Percentiles rank a stretch among this genome's conserved stretches.
Evolutionary conservation across 2,329 filamentous ascomycete genomes (phyloP).

Genomic region (Stachybotrys chartarum): DNA sequence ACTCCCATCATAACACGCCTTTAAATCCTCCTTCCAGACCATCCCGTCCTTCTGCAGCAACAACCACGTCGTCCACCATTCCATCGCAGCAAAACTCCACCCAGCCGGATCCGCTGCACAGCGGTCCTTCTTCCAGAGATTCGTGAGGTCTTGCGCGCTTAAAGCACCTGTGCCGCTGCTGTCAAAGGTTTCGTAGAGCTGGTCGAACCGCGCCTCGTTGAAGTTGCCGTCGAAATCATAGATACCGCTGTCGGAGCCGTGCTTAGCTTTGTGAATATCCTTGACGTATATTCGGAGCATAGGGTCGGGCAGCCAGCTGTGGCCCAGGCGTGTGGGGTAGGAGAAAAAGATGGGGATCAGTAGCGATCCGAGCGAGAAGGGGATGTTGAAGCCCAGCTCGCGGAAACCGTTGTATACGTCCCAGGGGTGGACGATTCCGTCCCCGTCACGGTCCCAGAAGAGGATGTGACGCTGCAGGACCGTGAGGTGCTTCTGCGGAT

Average conservation of each 20-base stretch:
- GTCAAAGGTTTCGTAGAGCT: constrained; percentile 40
- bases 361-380: constrained; percentile 30
- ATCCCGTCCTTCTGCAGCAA: constrained; percentile 45
- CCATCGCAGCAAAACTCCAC: constrained; percentile 11
- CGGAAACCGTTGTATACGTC: constrained; percentile 33
- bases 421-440: constrained; percentile 29
- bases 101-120: constrained; percentile 13
- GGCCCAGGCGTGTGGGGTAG: constrained; percentile 28
- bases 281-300: constrained; percentile 28
- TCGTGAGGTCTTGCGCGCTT: constrained; percentile 24
- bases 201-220: constrained; percentile 39
- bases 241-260: constrained; percentile 37
- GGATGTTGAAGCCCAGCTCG: constrained; percentile 29
- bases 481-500: constrained; percentile 2
- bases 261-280: constrained; percentile 34
- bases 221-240: constrained; percentile 43
- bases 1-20: constrained; percentile 14
- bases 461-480: constrained; percentile 31
- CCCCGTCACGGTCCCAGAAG: constrained; percentile 33
- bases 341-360: constrained; percentile 37
- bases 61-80: constrained; percentile 37
- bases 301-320: constrained; percentile 29
- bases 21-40: constrained; percentile 47
- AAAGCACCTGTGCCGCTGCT: constrained; percentile 25
- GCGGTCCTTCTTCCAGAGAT: constrained; percentile 30